Percentiles rank a stretch among this genome's conserved stretches.
phyloP scores from a whole-genome alignment of 768 basidiomycete genomes.

The Dentipellis fragilis region DNA sequence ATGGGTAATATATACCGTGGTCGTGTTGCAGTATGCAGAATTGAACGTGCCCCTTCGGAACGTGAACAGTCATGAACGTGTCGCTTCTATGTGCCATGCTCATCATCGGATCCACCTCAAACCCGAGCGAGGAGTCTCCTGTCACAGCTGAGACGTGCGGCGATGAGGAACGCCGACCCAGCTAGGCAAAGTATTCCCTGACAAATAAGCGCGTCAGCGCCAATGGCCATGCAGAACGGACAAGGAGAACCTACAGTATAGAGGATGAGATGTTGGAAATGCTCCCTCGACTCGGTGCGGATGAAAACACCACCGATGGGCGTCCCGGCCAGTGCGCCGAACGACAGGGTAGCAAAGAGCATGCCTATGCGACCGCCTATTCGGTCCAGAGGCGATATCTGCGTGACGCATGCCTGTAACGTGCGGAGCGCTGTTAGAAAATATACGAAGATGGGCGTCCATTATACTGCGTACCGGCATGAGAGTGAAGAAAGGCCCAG shows the following conservation, averaged over 20 bases:
- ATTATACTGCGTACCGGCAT: not conserved
- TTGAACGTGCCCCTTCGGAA: too few relatives aligned
- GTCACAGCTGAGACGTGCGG: not conserved
- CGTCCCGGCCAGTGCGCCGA: constrained; percentile 19
- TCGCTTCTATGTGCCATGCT: too few relatives aligned
- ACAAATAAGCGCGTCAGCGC: not conserved
- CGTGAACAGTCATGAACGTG: too few relatives aligned
- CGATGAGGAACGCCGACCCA: not conserved
- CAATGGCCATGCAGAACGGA: not conserved
- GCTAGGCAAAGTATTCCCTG: not conserved
- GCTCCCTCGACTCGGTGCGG: constrained; percentile 12
- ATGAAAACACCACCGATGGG: constrained; percentile 24
- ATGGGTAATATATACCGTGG: too few relatives aligned
- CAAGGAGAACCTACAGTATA: constrained; percentile 13
- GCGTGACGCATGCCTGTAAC: constrained; percentile 21
- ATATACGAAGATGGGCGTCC: not conserved
- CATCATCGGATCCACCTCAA: not conserved
- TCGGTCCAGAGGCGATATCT: constrained; percentile 20
- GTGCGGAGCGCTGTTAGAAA: not conserved
- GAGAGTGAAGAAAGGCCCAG: constrained; percentile 13
- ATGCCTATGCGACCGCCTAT: constrained; percentile 22
- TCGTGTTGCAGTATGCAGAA: too few relatives aligned
- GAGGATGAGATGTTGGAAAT: constrained; percentile 21
- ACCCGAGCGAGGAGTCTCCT: not conserved
- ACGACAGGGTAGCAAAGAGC: not conserved